phyloP scores from a whole-genome alignment of 1,284 basidiomycete species.

The Microbotryomycetes sp. region DNA sequence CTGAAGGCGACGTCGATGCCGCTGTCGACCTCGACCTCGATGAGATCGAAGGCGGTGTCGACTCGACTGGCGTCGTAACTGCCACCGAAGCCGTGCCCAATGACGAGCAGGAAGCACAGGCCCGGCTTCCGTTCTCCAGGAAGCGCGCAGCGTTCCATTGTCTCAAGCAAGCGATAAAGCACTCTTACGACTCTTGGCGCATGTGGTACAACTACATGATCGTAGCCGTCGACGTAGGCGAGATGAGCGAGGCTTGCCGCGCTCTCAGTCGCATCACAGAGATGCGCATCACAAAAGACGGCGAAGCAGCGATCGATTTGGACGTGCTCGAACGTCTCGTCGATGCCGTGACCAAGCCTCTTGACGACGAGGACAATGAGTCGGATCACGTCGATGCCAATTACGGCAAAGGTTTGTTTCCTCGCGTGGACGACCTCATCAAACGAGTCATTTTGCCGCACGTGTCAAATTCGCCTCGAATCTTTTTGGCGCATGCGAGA shows the following conservation, averaged over 20 bases:
- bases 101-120: constrained; percentile 10
- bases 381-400: constrained; percentile 46
- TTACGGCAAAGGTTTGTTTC: constrained; percentile 57
- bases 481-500: constrained; percentile 74
- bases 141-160: constrained; percentile 91
- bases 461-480: constrained; percentile 58
- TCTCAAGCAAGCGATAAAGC: constrained; percentile 77
- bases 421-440: constrained; percentile 60
- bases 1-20: constrained; percentile 24
- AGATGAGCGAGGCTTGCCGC: constrained; percentile 77
- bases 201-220: constrained; percentile 99
- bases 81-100: background rate
- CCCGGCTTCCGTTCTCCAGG: constrained; percentile 26
- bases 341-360: constrained; percentile 62
- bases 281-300: constrained; percentile 60
- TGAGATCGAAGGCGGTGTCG: constrained; percentile 27
- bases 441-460: constrained; percentile 69
- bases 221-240: constrained; percentile 85
- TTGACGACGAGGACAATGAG: constrained; percentile 31
- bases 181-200: constrained; percentile 84
- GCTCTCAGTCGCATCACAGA: constrained; percentile 78
- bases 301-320: constrained; percentile 61
- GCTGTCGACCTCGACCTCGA: constrained; percentile 6
- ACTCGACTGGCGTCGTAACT: constrained; percentile 7
- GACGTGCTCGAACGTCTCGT: constrained; percentile 83